Evolutionary conservation across 805 yeast species (phyloP), one percentile per base, ranked within the genome.

Genomic region (Candida silvicultrix): DNA sequence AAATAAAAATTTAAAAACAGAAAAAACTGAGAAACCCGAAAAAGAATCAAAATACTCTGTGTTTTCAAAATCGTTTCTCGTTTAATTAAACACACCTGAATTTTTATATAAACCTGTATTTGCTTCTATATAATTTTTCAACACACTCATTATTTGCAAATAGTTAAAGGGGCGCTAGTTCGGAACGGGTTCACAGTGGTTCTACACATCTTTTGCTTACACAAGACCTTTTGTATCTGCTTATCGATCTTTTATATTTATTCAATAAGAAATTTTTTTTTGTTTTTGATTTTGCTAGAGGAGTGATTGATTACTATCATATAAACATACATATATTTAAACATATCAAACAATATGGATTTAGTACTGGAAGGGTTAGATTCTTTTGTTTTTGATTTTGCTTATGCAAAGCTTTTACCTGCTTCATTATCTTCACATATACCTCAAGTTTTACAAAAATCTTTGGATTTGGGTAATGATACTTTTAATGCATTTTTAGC

Each of bases 301-400:
- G n/a, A n/a, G n/a, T n/a, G n/a, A n/a, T n/a, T 42, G 40, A 29
- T 25, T 22, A 20, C n/a, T n/a, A 31, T 18, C 31, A 15, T 8
- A 14, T 7, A 9, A 2, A 23, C n/a, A 12, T 23, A 23, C 9
- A 23, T 23, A 23, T 23, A 23, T 23, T 23, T 9, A 23, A 23
- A 23, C 5, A 23, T 23, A n/a, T 15, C 5, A 20, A 19, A 61
- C 41, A 47, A 16, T 3, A 92, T 94, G 99, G 99, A 94, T 83
- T 71, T 94, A 59, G 89, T 89, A 21, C 75, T 94, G 44, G 99
- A 94, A 65, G 70, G 80, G 21, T 67, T 72, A 40, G 99, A 94
- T 67, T 73, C 86, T 41, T 86, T 68, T 56, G 57, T 80, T 25
- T 77, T 92, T 43, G 99, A 94, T 68, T 73, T 71, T 62, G 68